Base-by-base conservation (phyloP, 1,139 yeast species). In the Geotrichum fermentans region DNA sequence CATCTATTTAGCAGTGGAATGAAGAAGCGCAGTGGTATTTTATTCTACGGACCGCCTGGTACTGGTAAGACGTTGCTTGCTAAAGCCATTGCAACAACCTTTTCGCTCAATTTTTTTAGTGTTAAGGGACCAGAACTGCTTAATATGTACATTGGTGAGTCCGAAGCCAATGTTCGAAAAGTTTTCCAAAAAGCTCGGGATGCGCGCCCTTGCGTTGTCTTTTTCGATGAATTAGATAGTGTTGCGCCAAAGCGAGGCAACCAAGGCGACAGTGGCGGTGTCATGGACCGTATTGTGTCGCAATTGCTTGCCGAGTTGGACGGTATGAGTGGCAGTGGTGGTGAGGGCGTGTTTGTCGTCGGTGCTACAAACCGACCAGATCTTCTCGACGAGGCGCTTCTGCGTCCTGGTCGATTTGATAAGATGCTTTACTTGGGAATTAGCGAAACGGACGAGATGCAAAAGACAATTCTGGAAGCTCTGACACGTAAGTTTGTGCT, bases 361-460 rank as follows among this genome's bases (percentile, higher is more conserved):
- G 97, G 97, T 13, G 98, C 98, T 6, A 92, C 97, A 0, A 92
- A 92, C 61, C 75, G 97, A 60, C 98, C 98, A 0, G 97, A 92
- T 70, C 72, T 92, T 54, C 72, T 92, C 43, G 98, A 92, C 63
- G 97, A 90, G 63, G 97, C 97, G 0, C 73, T 92, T 47, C 70
- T 92, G 52, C 78, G 98, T 63, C 98, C 98, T 0, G 98, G 98
- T 2, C 74, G 98, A 64, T 92, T 92, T 64, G 98, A 92, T 65
- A 92, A 89, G 65, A 80, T 92, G 92, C 73, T 92, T 49, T 92
- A 92, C 61, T 72, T 92, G 55, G 98, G 98, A 20, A 88, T 92
- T 37, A 79, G 96, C 1, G 97, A 92, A 60, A 87, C 96, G 0
- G 80, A 87, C 63, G 92, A 82, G 5, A 89, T 90, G 62, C 98